Percentiles rank a stretch among this genome's conserved stretches.
Conservation (phyloP, 78 protist species). For the Ministeria vibrans region DNA sequence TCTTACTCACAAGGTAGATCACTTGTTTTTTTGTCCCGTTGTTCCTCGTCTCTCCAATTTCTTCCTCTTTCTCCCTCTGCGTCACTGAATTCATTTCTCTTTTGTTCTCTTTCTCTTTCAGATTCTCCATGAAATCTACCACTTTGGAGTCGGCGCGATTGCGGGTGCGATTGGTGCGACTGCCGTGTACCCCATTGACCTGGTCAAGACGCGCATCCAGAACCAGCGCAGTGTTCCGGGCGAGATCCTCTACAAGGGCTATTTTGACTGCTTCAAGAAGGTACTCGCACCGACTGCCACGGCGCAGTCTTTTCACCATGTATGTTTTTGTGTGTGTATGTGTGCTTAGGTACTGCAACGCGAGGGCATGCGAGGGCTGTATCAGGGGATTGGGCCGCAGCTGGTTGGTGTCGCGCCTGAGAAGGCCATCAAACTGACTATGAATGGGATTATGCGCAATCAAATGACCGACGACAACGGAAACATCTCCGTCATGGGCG, state of each 20-base stretch:
- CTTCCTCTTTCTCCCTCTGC: too few species aligned
- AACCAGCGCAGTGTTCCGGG: conserved; percentile 48
- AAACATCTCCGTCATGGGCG: conserved; percentile 39
- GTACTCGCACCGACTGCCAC: too few species aligned
- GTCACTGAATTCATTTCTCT: too few species aligned
- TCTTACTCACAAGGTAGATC: too few species aligned
- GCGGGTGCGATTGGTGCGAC: conserved; percentile 73
- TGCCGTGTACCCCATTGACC: conserved; percentile 72
- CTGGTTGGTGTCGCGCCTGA: conserved; percentile 82
- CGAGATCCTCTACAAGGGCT: conserved; percentile 39
- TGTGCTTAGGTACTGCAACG: too few species aligned
- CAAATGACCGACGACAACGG: conserved; percentile 32
- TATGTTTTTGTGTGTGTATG: too few species aligned
- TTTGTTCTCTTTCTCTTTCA: too few species aligned
- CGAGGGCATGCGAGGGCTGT: too few species aligned
- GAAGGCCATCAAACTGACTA: conserved; percentile 70
- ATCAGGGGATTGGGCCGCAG: conserved; percentile 69
- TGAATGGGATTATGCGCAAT: conserved; percentile 58
- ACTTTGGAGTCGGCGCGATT: conserved; percentile 58
- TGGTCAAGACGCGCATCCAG: conserved; percentile 71
- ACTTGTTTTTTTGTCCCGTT: too few species aligned
- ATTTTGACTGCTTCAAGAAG: conserved; percentile 63
- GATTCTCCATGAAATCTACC: conserved; percentile 19
- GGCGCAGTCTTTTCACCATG: too few species aligned
- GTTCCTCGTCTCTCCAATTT: too few species aligned